A percentile compares a stretch with the other conserved stretches of the same genome.
Conservation (phyloP, 225 moss, liverwort and hornwort species). For the Polytrichum formosum region DNA sequence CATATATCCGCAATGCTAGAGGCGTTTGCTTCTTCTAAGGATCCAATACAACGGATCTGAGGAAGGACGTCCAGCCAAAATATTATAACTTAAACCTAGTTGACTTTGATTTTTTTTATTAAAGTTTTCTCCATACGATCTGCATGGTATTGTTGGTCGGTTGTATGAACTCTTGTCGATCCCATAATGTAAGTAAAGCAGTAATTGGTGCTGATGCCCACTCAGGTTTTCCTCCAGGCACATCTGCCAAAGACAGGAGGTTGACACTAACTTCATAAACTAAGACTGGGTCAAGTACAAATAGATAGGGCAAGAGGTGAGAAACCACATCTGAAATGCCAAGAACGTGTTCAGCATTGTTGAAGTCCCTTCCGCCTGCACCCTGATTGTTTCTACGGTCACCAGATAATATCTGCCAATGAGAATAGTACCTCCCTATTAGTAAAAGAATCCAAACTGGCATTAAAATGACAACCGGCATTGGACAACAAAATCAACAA, state of each 20-base stretch:
- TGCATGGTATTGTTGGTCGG: too few relatives aligned
- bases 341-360: constrained; percentile 83
- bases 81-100: too few relatives aligned
- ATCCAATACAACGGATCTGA: too few relatives aligned
- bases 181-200: constrained; percentile 88
- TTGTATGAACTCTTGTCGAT: constrained; percentile 96
- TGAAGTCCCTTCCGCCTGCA: constrained; percentile 53
- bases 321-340: constrained; percentile 95
- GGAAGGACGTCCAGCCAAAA: too few relatives aligned
- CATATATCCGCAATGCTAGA: too few relatives aligned
- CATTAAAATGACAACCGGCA: neutral
- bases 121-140: too few relatives aligned
- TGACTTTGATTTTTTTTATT: too few relatives aligned
- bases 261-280: constrained; percentile 95
- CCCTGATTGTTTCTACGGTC: constrained; percentile 46
- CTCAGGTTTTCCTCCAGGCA: constrained; percentile 95
- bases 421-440: constrained; percentile 7
- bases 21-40: too few relatives aligned
- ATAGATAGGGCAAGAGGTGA: constrained; percentile 87
- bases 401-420: constrained; percentile 70
- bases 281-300: constrained; percentile 86
- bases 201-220: constrained; percentile 95
- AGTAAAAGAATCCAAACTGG: constrained; percentile 4
- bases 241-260: constrained; percentile 87
- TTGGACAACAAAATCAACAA: neutral